phyloP scores from a whole-genome alignment of 164 flowering plant genomes.

The Aristolochia contorta region DNA sequence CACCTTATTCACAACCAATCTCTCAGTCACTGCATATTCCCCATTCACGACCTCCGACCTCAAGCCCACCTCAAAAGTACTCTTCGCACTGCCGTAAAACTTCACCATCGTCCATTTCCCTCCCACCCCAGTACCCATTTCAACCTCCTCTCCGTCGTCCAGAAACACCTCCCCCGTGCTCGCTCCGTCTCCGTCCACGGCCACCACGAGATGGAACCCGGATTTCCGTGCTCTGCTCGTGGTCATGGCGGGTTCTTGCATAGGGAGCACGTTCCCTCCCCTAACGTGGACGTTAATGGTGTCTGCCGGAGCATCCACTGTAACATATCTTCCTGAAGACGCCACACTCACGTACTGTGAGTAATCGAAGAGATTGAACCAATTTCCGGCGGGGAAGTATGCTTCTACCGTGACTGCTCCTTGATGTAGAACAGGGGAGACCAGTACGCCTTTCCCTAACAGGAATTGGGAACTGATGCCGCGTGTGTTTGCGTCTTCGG shows the following conservation, averaged over 20 bases:
- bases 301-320: constrained; percentile 49
- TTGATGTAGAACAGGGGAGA: constrained; percentile 54
- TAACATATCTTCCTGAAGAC: constrained; percentile 29
- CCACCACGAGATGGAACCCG: constrained; percentile 50
- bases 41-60: constrained; percentile 43
- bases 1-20: constrained; percentile 44
- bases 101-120: constrained; percentile 48
- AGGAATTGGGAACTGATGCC: constrained; percentile 56
- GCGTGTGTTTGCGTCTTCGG: constrained; percentile 47
- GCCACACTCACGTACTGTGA: constrained; percentile 25
- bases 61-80: constrained; percentile 18
- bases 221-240: constrained; percentile 45
- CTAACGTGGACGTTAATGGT: constrained; percentile 57
- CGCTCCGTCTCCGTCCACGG: constrained; percentile 17
- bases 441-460: constrained; percentile 55
- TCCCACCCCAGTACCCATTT: constrained; percentile 44
- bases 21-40: constrained; percentile 35
- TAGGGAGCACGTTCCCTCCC: constrained; percentile 54
- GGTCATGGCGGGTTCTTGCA: constrained; percentile 71
- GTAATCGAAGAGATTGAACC: constrained; percentile 60
- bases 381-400: constrained; percentile 69
- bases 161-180: constrained; percentile 56
- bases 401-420: constrained; percentile 48
- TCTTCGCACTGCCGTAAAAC: constrained; percentile 17
- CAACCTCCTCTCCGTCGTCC: constrained; percentile 63